phyloP scores from a whole-genome alignment of 2,329 filamentous ascomycete genomes.

The Lecanicillium sp. region DNA sequence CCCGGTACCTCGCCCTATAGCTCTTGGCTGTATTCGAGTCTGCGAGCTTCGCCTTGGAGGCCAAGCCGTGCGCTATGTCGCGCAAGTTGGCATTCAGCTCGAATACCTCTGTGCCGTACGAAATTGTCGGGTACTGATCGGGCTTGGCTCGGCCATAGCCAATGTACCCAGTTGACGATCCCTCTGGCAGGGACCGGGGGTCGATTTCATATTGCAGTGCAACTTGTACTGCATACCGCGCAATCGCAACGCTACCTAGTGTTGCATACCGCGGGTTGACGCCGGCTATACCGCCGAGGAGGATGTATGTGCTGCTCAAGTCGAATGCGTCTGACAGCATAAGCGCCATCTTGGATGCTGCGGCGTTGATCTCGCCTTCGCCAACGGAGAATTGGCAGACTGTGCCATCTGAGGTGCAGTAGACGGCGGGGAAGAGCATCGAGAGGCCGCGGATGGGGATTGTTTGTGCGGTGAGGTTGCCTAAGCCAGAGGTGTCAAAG shows the following conservation, averaged over 20 bases:
- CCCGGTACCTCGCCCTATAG: constrained; percentile 47
- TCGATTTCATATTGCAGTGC: constrained; percentile 72
- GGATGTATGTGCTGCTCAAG: constrained; percentile 59
- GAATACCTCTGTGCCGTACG: constrained; percentile 64
- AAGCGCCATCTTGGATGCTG: constrained; percentile 54
- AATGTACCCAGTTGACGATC: constrained; percentile 61
- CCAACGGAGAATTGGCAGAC: constrained; percentile 64
- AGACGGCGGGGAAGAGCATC: constrained; percentile 54
- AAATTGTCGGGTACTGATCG: constrained; percentile 44
- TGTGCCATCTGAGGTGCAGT: constrained; percentile 51
- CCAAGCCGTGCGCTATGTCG: constrained; percentile 41
- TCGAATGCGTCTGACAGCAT: constrained; percentile 55
- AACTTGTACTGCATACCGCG: constrained; percentile 63
- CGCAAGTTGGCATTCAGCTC: constrained; percentile 54
- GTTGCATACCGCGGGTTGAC: constrained; percentile 61
- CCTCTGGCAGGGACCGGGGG: constrained; percentile 54
- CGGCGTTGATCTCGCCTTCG: constrained; percentile 68
- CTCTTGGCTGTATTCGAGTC: constrained; percentile 39
- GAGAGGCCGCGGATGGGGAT: constrained; percentile 55
- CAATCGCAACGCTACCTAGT: constrained; percentile 57
- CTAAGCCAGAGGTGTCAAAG: constrained; percentile 35
- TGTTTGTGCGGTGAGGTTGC: constrained; percentile 46
- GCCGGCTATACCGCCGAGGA: constrained; percentile 66
- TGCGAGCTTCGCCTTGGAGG: constrained; percentile 40
- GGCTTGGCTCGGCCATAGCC: constrained; percentile 50